Base-by-base conservation (phyloP, 306 rosid species). In the Malus sieversii region DNA sequence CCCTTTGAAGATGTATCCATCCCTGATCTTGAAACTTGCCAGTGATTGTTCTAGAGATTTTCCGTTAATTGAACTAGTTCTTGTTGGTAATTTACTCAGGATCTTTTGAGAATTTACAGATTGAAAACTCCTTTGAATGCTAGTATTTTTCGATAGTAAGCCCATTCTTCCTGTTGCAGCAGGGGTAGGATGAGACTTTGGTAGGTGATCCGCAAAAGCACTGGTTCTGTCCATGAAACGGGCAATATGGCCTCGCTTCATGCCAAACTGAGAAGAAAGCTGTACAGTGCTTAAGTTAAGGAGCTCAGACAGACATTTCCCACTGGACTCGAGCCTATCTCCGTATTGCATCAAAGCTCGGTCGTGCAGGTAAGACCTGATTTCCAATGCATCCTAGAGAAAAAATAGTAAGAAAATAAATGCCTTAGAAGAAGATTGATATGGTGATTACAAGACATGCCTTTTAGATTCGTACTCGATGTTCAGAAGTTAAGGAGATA, bases 181-280 rank as follows among this genome's bases (percentile, higher is more conserved):
- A 62, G 80, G 40, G 57, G 66, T 16, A 83, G 77, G 78, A 20
- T 27, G 76, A 19, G 74, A 29, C 14, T 78, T 80, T 20, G 80
- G 71, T 14, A 40, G 66, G 33, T 81, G 69, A 72, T 91, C 91
- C 25, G 23, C 72, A 72, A 82, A 60, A 13, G 82, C 78, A 73
- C 64, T 69, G 3, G 82, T 88, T 84, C 82, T 83, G 84, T 91
- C 82, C 68, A 59, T 61, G 70, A 93, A 91, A 68, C 96, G 98
- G 2, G 96, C 96, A n/a, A 91, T 69, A 71, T 93, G 98, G 60
- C 94, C 96, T 81, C 98, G 83, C 79, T 91, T 93, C 96, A 93
- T 91, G 48, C 75, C 85, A 63, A 91, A 88, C 55, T 84, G 89
- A 13, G 86, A 61, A 64, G 78, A 65, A 44, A 88, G 93, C 82